Evolutionary conservation across 352 stramenopile species (phyloP).

Genomic region (Phytophthora syringae): DNA sequence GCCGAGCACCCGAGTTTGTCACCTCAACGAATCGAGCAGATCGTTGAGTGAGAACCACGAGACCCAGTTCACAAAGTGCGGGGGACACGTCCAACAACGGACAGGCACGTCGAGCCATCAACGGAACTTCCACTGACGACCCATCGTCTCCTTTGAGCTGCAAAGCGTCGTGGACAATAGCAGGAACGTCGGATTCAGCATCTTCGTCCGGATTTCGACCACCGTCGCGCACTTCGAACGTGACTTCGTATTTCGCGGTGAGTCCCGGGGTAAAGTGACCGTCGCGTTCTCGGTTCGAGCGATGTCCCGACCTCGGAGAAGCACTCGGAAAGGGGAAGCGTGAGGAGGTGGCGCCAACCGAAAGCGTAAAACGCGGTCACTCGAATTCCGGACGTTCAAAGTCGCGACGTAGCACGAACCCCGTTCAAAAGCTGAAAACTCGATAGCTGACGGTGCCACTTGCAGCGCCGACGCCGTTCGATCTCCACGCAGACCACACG

Average conservation of each 20-base stretch:
- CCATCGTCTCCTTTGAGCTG: conserved; percentile 66
- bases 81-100: conserved; percentile 65
- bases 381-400: conserved; percentile 74
- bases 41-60: conserved; percentile 70
- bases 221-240: conserved; percentile 43
- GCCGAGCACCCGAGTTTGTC: conserved; percentile 50
- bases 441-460: conserved; percentile 63
- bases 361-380: conserved; percentile 65
- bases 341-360: conserved; percentile 54
- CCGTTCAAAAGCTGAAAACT: conserved; percentile 71
- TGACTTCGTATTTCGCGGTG: conserved; percentile 64
- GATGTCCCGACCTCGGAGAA: conserved; percentile 63
- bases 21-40: conserved; percentile 60
- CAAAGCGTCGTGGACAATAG: conserved; percentile 69
- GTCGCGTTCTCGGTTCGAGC: conserved; percentile 73
- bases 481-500: conserved; percentile 25
- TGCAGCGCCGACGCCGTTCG: conserved; percentile 51
- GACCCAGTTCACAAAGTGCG: conserved; percentile 62
- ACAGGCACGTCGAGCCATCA: conserved; percentile 59
- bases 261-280: conserved; percentile 69
- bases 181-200: conserved; percentile 5
- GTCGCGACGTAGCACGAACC: conserved; percentile 69
- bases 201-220: conserved; percentile 19
- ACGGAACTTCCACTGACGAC: conserved; percentile 61
- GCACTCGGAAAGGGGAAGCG: conserved; percentile 65